Percentiles rank a stretch among this genome's conserved stretches.
These are phyloP conservation scores for Fusarium burgessii DNA, from an alignment of 2,329 filamentous ascomycete species.

Conservation along the genomic window DNA sequence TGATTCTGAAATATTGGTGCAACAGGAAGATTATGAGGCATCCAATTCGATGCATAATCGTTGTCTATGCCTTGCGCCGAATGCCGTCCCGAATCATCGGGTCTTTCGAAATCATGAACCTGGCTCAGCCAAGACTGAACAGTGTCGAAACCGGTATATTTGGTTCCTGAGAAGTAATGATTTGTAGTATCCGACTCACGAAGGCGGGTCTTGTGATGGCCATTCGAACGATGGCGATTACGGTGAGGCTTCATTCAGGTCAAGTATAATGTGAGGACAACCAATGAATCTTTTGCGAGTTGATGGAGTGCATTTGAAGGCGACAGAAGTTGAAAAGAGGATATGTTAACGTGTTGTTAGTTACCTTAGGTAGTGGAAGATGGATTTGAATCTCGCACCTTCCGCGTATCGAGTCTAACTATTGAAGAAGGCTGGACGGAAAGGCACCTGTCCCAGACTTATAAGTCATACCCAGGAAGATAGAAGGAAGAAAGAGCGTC, in stretches of 20 bases:
- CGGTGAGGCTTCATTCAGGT: constrained; percentile 17
- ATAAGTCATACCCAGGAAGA: not conserved
- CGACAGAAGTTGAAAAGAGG: not conserved
- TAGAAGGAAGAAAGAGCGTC: not conserved
- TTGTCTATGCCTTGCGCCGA: not conserved
- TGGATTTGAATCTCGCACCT: not conserved
- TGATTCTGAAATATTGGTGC: not conserved
- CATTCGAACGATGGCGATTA: not conserved
- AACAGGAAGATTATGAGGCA: constrained; percentile 19
- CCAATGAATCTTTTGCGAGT: not conserved
- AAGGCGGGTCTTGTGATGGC: not conserved
- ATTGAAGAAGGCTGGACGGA: not conserved
- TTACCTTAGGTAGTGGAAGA: not conserved
- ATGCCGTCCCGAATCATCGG: not conserved
- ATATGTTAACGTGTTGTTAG: too few relatives aligned
- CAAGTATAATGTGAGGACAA: not conserved
- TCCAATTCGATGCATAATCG: not conserved
- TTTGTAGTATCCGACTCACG: not conserved
- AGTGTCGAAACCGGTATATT: not conserved
- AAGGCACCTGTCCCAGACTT: not conserved
- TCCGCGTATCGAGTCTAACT: not conserved
- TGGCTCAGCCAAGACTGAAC: constrained; percentile 31
- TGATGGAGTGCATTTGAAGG: not conserved
- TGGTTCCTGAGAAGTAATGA: not conserved
- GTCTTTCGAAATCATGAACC: not conserved